These are phyloP conservation scores for Aspergillus taichungensis DNA, from an alignment of 495 filamentous ascomycete species.

Conservation along the genomic window DNA sequence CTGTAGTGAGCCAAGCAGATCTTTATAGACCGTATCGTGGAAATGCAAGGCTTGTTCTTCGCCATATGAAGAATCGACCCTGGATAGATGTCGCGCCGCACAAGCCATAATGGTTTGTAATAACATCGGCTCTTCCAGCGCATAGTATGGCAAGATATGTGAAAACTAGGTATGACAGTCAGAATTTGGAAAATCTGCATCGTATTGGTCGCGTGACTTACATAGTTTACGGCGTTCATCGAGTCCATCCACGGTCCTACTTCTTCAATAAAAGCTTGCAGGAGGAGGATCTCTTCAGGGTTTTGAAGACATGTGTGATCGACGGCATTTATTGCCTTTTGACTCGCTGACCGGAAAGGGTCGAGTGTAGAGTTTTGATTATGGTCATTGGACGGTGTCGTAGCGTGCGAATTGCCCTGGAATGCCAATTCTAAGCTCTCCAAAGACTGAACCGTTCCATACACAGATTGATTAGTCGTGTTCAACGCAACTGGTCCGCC, in stretches of 20 bases:
- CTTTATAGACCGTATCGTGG: conserved; percentile 71
- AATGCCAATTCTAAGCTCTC: neutral
- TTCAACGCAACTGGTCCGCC: too few relatives aligned
- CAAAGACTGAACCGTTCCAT: neutral
- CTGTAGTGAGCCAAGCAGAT: conserved; percentile 62
- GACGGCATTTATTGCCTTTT: conserved; percentile 8
- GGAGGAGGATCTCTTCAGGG: conserved; percentile 69
- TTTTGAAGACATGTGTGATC: conserved; percentile 52
- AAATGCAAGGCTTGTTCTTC: conserved; percentile 74
- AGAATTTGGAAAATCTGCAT: neutral
- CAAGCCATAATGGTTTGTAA: conserved; percentile 86
- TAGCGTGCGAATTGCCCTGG: conserved; percentile 17
- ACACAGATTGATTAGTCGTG: too few relatives aligned
- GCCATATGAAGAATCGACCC: conserved; percentile 59
- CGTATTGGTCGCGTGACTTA: conserved; percentile 23
- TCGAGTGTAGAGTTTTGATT: conserved; percentile 6
- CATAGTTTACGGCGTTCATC: conserved; percentile 78
- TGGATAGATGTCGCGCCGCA: conserved; percentile 69
- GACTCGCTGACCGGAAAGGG: conserved; percentile 23
- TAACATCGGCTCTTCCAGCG: conserved; percentile 80
- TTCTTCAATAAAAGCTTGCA: conserved; percentile 88
- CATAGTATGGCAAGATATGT: conserved; percentile 68
- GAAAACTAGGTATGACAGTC: conserved; percentile 52
- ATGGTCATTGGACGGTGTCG: too few relatives aligned
- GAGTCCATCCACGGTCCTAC: conserved; percentile 93